Evolutionary conservation across 2,329 filamentous ascomycete species (phyloP), one percentile per base, ranked within the genome.

Genomic region (Xylaria sp.): DNA sequence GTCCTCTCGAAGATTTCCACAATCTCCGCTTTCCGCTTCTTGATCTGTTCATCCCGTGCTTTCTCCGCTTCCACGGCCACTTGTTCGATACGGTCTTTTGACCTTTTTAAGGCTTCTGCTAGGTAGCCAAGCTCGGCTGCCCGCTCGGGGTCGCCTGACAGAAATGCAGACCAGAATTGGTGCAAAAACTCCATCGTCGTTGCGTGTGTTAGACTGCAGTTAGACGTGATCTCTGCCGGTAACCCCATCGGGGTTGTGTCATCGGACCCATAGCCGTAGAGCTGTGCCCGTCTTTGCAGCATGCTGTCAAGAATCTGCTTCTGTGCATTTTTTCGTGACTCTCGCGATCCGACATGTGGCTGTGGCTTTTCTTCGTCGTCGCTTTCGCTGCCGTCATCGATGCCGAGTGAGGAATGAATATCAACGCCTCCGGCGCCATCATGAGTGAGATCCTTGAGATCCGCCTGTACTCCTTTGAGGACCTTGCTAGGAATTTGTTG

Each of bases 131-230:
- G 85, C 80, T 99, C 95, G 48, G 86, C 85, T 0, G 93, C 93
- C 39, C 93, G 90, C 67, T 93, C 90, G 0, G 92, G 82, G 76
- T 97, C 93, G 15, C 94, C 95, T 0, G 94, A 97, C 30, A 97
- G 85, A 76, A 97, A 99, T 0, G 94, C 90, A 39, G 89, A 87
- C 95, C 95, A 99, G 82, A 99, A 99, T 79, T 98, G 97, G 74
- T 95, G 93, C n/a, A 99, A 83, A 76, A 98, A 99, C 77, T 99
- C 96, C 43, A 93, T 91, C 0, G 93, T 97, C 0, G 96, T 99
- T 61, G 94, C 94, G 78, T 98, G 94, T 0, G 95, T 97, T 63
- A 89, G 80, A 46, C 81, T 81, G 72, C 87, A 89, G 63, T 87
- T 87, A 50, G 89, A 84, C 4, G 87, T 82, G 23, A 91, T 82